Evolutionary conservation across 306 rosid species (phyloP).

Genomic region (Glycine tomentella): DNA sequence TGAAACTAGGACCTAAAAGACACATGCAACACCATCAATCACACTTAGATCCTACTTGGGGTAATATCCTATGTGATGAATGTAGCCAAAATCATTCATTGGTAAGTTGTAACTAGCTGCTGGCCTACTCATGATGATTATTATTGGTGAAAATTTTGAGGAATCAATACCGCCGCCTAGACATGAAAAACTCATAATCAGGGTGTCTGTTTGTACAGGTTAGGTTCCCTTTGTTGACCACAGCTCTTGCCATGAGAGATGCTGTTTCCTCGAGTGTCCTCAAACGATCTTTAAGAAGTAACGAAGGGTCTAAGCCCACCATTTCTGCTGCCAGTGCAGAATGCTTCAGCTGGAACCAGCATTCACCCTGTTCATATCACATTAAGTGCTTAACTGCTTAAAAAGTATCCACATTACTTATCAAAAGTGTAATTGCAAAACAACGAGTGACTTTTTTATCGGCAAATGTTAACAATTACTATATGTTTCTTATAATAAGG

Average conservation of each 20-base stretch:
- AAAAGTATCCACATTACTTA: background rate
- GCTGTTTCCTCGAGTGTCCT: constrained; percentile 80
- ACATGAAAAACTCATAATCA: constrained; percentile 81
- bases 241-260: constrained; percentile 78
- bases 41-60: constrained; percentile 34
- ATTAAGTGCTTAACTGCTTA: constrained; percentile 2
- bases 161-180: constrained; percentile 61
- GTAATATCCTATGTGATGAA: constrained; percentile 44
- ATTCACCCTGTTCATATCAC: constrained; percentile 69
- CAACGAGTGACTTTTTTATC: background rate
- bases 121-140: constrained; percentile 40
- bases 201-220: constrained; percentile 68
- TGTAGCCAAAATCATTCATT: constrained; percentile 53
- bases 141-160: constrained; percentile 3
- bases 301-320: constrained; percentile 49
- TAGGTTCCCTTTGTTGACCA: constrained; percentile 62
- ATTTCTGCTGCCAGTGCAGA: constrained; percentile 45
- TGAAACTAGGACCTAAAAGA: constrained; percentile 44
- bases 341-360: constrained; percentile 71
- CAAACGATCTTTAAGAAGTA: constrained; percentile 63
- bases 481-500: too few relatives aligned
- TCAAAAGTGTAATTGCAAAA: constrained; percentile 17
- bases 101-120: constrained; percentile 31
- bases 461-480: too few relatives aligned
- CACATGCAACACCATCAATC: constrained; percentile 18